Evolutionary conservation across 208 protist genomes (phyloP).

Genomic region (Leishmania aethiopica): DNA sequence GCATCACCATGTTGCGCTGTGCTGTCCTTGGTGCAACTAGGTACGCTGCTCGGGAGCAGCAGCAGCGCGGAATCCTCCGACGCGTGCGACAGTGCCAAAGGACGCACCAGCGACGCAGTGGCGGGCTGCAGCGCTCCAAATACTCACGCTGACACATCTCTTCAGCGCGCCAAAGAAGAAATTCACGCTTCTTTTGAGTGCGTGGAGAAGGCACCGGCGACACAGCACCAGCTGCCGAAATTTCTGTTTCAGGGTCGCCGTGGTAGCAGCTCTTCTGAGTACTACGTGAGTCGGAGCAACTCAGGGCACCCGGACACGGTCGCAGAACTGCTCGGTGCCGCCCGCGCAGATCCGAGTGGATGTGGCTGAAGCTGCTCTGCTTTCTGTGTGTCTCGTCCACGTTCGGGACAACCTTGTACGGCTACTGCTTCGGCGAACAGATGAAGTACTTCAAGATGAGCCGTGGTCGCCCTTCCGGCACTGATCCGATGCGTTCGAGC

Average conservation of each 20-base stretch:
- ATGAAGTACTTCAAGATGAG: conserved; percentile 89
- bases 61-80: background rate
- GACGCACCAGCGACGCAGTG: background rate
- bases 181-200: background rate
- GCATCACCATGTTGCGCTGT: conserved; percentile 12
- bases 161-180: conserved; percentile 12
- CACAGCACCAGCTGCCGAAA: background rate
- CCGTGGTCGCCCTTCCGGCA: conserved; percentile 74
- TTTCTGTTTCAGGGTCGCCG: conserved; percentile 63
- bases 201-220: background rate
- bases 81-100: too few species aligned
- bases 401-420: conserved; percentile 68
- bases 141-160: background rate
- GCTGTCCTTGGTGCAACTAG: conserved; percentile 8
- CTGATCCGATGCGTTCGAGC: background rate
- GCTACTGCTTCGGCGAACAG: conserved; percentile 75
- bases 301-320: conserved; percentile 67
- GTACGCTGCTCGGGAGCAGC: background rate
- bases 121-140: background rate
- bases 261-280: conserved; percentile 43
- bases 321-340: conserved; percentile 46
- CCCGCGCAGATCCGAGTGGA: conserved; percentile 77
- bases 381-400: conserved; percentile 79
- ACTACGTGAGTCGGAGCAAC: conserved; percentile 54
- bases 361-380: conserved; percentile 84